phyloP scores from a whole-genome alignment of 2,329 filamentous ascomycete species.

The Bipolaris cookei region DNA sequence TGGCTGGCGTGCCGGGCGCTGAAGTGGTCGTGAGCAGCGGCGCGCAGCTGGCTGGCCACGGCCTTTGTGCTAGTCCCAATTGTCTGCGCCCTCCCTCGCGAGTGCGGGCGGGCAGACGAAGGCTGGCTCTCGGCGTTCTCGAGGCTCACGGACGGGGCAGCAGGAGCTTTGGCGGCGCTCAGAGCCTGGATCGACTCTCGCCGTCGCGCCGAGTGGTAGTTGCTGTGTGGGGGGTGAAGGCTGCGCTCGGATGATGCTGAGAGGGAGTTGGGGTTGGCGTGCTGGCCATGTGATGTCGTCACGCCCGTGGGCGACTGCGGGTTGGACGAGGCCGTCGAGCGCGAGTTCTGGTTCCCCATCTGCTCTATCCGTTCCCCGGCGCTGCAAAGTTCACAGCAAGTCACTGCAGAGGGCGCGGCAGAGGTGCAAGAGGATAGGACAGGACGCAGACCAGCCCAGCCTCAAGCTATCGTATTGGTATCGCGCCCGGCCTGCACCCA shows the following conservation, averaged over 20 bases:
- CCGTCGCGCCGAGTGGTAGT: conserved; percentile 40
- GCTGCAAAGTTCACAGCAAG: not conserved
- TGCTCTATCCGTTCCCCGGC: conserved; percentile 1
- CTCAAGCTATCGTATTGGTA: conserved; percentile 16
- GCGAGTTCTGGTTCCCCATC: conserved; percentile 48
- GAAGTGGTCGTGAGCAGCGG: conserved; percentile 40
- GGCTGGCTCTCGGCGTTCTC: conserved; percentile 46
- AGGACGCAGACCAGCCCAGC: not conserved
- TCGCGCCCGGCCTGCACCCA: conserved; percentile 16
- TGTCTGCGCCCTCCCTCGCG: conserved; percentile 40
- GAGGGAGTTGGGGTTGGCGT: conserved; percentile 14
- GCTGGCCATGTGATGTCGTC: conserved; percentile 30
- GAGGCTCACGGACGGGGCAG: conserved; percentile 48
- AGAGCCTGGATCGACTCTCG: conserved; percentile 52
- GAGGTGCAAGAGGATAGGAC: not conserved
- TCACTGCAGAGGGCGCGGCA: not conserved
- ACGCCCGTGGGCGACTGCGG: conserved; percentile 34
- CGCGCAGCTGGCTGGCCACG: conserved; percentile 40
- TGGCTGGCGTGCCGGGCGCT: conserved; percentile 10
- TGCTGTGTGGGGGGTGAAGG: conserved; percentile 24
- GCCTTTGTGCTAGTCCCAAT: conserved; percentile 26
- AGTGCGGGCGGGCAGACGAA: conserved; percentile 33
- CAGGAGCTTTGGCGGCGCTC: conserved; percentile 45
- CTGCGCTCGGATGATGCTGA: conserved; percentile 15
- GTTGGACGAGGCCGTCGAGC: conserved; percentile 29